These are phyloP conservation scores for Penicillium corylophilum DNA, from an alignment of 2,329 filamentous ascomycete genomes.

Conservation along the genomic window DNA sequence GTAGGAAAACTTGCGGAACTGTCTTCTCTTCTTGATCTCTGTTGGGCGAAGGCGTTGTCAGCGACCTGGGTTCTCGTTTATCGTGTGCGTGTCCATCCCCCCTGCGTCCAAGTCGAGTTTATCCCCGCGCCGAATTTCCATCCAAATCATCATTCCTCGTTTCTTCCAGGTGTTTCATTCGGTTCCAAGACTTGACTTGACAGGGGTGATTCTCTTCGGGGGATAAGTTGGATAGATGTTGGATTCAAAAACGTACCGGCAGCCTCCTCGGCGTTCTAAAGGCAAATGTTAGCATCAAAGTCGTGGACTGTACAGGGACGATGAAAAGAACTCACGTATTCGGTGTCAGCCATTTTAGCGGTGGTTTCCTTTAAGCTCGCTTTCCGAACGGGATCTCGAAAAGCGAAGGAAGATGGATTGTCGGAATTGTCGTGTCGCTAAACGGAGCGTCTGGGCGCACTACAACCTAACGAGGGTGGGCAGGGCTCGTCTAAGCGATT, in stretches of 20 bases:
- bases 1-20: constrained; percentile 99
- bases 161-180: constrained; percentile 7
- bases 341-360: constrained; percentile 80
- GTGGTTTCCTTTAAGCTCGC: constrained; percentile 45
- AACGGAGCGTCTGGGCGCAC: constrained; percentile 32
- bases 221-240: constrained; percentile 17
- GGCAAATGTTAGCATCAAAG: constrained; percentile 37
- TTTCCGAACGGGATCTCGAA: constrained; percentile 47
- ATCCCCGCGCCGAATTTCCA: constrained; percentile 3
- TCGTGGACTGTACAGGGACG: not conserved
- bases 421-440: constrained; percentile 41
- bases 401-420: constrained; percentile 44
- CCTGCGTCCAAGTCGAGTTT: constrained; percentile 22
- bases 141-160: not conserved
- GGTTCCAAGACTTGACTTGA: constrained; percentile 4
- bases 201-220: constrained; percentile 9
- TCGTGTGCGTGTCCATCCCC: constrained; percentile 11
- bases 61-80: constrained; percentile 21
- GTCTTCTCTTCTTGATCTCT: constrained; percentile 99
- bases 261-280: constrained; percentile 92
- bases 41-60: constrained; percentile 37
- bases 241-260: constrained; percentile 60
- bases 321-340: constrained; percentile 68
- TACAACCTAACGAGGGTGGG: constrained; percentile 36
- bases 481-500: constrained; percentile 46